Conservation (phyloP, 768 basidiomycete genomes). For the Tephrocybe sp. region DNA sequence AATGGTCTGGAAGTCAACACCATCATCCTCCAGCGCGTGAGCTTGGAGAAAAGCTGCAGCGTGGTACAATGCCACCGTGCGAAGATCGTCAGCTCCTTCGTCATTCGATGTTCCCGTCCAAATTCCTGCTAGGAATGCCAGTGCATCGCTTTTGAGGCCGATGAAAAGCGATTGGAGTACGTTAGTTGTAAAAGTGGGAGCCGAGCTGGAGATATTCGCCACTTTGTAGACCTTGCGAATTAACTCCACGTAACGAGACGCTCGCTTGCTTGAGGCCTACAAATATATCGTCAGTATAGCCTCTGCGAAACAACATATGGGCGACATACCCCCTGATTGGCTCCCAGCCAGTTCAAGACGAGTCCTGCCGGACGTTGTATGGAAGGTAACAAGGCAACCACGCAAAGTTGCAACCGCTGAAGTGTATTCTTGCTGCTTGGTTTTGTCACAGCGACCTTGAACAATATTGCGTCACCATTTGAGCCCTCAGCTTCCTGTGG, state of each 20-base stretch:
- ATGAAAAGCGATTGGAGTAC: slow-evolving; percentile 68
- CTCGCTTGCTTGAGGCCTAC: slow-evolving; percentile 19
- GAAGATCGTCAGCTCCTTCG: slow-evolving; percentile 31
- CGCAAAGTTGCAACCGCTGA: slow-evolving; percentile 55
- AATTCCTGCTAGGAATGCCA: slow-evolving; percentile 79
- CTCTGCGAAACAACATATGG: neutral
- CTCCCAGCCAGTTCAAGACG: slow-evolving; percentile 53
- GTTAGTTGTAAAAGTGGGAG: slow-evolving; percentile 49
- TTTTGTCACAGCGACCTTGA: slow-evolving; percentile 53
- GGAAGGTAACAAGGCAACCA: slow-evolving; percentile 50
- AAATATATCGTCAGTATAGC: neutral
- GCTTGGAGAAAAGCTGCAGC: slow-evolving; percentile 81
- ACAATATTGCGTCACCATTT: slow-evolving; percentile 41
- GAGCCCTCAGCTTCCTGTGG: slow-evolving; percentile 27
- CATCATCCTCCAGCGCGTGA: slow-evolving; percentile 49
- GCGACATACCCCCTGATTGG: slow-evolving; percentile 31
- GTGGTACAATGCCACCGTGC: slow-evolving; percentile 67
- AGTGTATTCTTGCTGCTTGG: slow-evolving; percentile 58
- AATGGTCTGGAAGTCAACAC: slow-evolving; percentile 79
- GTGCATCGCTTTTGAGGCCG: slow-evolving; percentile 64
- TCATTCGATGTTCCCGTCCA: slow-evolving; percentile 42
- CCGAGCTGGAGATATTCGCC: slow-evolving; percentile 54
- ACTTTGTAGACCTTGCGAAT: slow-evolving; percentile 66
- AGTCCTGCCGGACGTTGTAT: slow-evolving; percentile 44
- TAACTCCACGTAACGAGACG: slow-evolving; percentile 53